Conservation (phyloP, 257 asterid species). For the Rubia yunnanensis region DNA sequence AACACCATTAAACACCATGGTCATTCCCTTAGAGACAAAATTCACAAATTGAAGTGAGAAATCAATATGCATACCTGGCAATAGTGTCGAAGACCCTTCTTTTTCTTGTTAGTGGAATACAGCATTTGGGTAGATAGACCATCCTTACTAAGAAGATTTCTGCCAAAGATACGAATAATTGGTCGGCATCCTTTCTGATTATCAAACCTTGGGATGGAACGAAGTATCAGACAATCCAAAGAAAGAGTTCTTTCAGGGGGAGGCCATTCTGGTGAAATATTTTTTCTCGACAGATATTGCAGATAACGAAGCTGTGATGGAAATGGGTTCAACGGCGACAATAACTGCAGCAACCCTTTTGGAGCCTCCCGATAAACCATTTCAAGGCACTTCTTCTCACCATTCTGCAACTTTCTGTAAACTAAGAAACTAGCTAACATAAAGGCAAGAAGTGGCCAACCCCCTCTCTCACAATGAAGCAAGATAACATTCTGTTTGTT, state of each 20-base stretch:
- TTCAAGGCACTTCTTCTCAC: constrained; percentile 81
- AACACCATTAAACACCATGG: constrained; percentile 7
- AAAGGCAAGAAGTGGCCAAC: constrained; percentile 84
- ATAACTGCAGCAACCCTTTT: constrained; percentile 73
- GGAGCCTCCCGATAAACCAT: constrained; percentile 93
- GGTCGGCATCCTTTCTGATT: constrained; percentile 92
- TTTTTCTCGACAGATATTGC: constrained; percentile 85
- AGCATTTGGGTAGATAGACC: constrained; percentile 93
- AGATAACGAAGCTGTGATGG: constrained; percentile 95
- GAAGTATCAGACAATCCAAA: constrained; percentile 85
- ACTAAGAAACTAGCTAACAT: constrained; percentile 81
- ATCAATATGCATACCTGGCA: constrained; percentile 46
- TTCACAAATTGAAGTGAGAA: not conserved
- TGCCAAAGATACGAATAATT: constrained; percentile 74
- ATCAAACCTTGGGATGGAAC: constrained; percentile 84
- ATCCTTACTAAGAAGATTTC: constrained; percentile 87
- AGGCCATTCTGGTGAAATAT: constrained; percentile 89
- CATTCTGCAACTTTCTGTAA: constrained; percentile 71
- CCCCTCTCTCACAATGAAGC: constrained; percentile 96
- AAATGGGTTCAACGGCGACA: constrained; percentile 87
- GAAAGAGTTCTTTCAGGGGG: constrained; percentile 94
- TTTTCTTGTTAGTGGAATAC: constrained; percentile 78
- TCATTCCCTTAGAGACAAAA: constrained; percentile 2
- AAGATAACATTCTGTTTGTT: constrained; percentile 74
- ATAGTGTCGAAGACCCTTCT: constrained; percentile 75